A percentile compares a stretch with the other conserved stretches of the same genome.
Evolutionary conservation across 2,329 filamentous ascomycete genomes (phyloP).

Genomic region (Kalmusia sp.): DNA sequence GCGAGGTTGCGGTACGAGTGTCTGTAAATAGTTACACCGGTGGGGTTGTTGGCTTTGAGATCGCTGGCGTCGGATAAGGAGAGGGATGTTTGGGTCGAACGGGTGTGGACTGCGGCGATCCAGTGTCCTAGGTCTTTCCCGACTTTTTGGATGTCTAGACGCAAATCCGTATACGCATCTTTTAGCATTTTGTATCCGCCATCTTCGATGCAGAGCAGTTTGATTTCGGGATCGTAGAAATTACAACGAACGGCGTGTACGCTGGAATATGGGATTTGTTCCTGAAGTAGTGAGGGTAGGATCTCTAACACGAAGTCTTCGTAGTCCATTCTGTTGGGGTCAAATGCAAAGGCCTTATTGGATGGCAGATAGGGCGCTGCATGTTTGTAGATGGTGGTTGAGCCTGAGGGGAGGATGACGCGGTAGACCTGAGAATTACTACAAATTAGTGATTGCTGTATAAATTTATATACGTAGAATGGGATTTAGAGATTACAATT

Average conservation of each 20-base stretch:
- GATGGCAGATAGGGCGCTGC: constrained; percentile 38
- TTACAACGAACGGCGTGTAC: constrained; percentile 28
- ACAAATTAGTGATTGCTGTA: too few relatives aligned
- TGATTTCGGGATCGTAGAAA: constrained; percentile 32
- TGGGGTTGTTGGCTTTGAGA: constrained; percentile 30
- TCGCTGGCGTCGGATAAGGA: constrained; percentile 1
- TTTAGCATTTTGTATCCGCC: constrained; percentile 41
- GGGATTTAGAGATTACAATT: too few relatives aligned
- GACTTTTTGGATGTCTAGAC: constrained; percentile 26
- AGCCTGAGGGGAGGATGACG: constrained; percentile 18
- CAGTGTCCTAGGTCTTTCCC: constrained; percentile 38
- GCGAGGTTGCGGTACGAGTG: constrained; percentile 39
- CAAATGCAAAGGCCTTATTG: constrained; percentile 32
- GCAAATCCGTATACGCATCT: constrained; percentile 32
- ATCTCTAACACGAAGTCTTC: constrained; percentile 35
- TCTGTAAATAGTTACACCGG: constrained; percentile 37
- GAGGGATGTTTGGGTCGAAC: constrained; percentile 18
- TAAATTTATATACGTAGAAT: too few relatives aligned
- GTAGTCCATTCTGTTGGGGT: constrained; percentile 42
- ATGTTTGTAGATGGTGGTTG: constrained; percentile 42
- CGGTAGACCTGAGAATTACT: too few relatives aligned
- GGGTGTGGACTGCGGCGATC: constrained; percentile 39
- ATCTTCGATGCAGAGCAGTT: constrained; percentile 41
- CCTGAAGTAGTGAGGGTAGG: constrained; percentile 19
- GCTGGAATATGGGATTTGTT: constrained; percentile 2